phyloP scores from a whole-genome alignment of 225 moss, liverwort and hornwort genomes.

The Rhytidiadelphus loreus region DNA sequence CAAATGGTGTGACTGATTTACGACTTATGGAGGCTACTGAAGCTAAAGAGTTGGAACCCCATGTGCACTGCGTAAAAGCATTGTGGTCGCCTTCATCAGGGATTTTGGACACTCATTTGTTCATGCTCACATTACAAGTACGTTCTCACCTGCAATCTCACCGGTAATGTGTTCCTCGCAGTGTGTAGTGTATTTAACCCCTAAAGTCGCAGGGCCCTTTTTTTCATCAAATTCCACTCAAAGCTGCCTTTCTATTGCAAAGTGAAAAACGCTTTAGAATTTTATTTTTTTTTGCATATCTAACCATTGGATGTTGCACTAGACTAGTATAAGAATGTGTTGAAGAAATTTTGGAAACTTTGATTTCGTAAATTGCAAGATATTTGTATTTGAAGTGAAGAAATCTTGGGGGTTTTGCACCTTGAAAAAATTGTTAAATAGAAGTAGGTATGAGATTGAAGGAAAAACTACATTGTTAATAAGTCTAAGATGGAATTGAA shows the following conservation, averaged over 20 bases:
- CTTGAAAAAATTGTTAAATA: neutral
- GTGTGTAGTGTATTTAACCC: neutral
- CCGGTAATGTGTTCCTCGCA: neutral
- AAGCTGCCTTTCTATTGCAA: neutral
- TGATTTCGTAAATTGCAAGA: neutral
- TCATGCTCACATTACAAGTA: slow-evolving; percentile 80
- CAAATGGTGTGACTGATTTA: slow-evolving; percentile 63
- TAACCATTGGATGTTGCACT: neutral
- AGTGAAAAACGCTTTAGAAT: neutral
- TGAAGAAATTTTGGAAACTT: neutral
- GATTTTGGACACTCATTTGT: slow-evolving; percentile 72
- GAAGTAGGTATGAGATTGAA: neutral
- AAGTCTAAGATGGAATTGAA: neutral
- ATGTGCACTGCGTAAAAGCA: slow-evolving; percentile 63
- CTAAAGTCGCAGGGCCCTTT: neutral
- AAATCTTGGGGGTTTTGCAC: fast-evolving
- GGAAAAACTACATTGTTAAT: neutral
- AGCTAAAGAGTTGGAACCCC: slow-evolving; percentile 66
- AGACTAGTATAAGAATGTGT: neutral
- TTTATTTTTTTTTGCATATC: neutral
- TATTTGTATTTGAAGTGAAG: neutral
- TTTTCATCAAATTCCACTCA: neutral
- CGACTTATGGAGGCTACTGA: slow-evolving; percentile 50
- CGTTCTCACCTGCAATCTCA: neutral
- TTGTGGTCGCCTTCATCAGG: slow-evolving; percentile 88